Evolutionary conservation across 225 moss, liverwort and hornwort species (phyloP), one percentile per base, ranked within the genome.

Genomic region (Sphagnum tenellum): DNA sequence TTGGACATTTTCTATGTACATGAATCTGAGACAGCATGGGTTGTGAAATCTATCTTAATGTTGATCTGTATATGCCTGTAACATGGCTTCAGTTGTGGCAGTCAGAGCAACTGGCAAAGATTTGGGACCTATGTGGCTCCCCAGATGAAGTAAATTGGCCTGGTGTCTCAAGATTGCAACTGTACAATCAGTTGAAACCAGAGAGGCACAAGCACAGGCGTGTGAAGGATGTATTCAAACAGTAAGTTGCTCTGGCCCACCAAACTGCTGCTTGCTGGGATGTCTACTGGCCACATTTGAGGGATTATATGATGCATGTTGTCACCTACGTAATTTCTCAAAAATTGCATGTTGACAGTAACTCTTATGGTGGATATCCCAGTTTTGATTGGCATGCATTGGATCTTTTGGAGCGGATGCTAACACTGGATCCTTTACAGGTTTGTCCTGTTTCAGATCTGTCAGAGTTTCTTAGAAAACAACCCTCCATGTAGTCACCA

Each of bases 341-440:
- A 29, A 29, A 29, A 29, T 29, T 29, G 29, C 29, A 29, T 29
- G 29, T 29, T 29, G 29, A 47, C 62, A 44, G 50, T 62, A 60
- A 52, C 61, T 52, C 6, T 12, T 7, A 48, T 12, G 50, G 50
- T 63, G 54, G 59, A 11, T 51, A 49, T 10, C 44, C 46, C 86
- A 91, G 91, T 73, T 94, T 94, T 79, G 94, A 94, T 81, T 76
- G 89, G 14, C 90, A 94, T 76, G 94, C 94, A 10, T 84, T 94
- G 62, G 91, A 94, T 58, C 89, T 94, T 46, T 79, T 94, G 56
- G 91, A 94, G 68, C 91, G 91, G 60, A 94, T 94, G 94, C 72
- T 94, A 61, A 89, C 85, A 55, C 63, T 94, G 70, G 90, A 94
- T 66, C 94, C 94, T 67, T 48, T 70, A 4, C 75, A 79, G 79